Conservation (phyloP, 306 rosid genomes). For the Fragaria vesca region DNA sequence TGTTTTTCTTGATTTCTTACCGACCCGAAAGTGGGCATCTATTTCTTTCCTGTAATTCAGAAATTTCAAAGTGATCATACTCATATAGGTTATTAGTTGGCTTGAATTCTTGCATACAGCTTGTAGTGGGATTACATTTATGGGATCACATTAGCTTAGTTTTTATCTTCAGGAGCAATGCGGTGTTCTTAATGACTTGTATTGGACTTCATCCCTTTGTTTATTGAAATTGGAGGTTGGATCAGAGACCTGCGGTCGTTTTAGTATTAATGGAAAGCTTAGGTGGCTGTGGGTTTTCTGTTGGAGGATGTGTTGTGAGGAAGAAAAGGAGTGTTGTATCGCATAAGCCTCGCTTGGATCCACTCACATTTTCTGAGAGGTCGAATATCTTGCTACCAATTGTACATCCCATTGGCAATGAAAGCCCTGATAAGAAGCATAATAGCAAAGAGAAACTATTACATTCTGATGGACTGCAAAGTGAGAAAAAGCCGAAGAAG, state of each 20-base stretch:
- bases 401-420: conserved; percentile 5
- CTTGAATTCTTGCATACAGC: not conserved
- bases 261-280: conserved; percentile 29
- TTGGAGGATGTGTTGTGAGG: conserved; percentile 19
- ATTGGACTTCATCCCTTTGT: conserved; percentile 4
- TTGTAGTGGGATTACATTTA: not conserved
- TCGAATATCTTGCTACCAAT: conserved; percentile 11
- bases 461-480: conserved; percentile 30
- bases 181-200: not conserved
- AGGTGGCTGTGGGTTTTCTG: conserved; percentile 22
- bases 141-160: not conserved
- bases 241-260: not conserved
- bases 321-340: conserved; percentile 38
- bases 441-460: conserved; percentile 7
- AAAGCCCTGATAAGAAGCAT: conserved; percentile 7
- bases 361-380: conserved; percentile 19
- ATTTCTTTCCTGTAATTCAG: not conserved
- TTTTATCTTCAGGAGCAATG: conserved; percentile 13
- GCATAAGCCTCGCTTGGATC: conserved; percentile 34
- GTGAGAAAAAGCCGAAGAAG: conserved; percentile 35
- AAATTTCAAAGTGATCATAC: not conserved
- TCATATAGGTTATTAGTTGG: not conserved
- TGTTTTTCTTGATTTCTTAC: not conserved
- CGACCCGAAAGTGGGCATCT: not conserved
- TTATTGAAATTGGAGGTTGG: conserved; percentile 4